Evolutionary conservation across 495 filamentous ascomycete genomes (phyloP), one percentile per base, ranked within the genome.

Genomic region (Halenospora varia): DNA sequence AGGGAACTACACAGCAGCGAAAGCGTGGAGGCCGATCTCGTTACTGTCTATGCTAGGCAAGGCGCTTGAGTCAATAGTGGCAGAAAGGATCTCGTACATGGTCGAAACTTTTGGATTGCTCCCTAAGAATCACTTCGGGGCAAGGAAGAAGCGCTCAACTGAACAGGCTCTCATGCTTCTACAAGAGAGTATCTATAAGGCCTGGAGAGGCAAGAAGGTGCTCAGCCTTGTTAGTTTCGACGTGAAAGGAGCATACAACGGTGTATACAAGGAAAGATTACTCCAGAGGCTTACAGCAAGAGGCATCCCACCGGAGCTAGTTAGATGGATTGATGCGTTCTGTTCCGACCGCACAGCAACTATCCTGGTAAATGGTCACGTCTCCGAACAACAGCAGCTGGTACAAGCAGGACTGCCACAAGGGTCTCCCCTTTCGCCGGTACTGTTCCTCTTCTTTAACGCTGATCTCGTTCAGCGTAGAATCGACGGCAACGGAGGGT

Each of bases 211-310:
- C 10, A 42, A 23, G 25, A 51, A 50, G 26, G 25, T 61, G 26
- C 44, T 61, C 8, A 71, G 62, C 41, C n/a, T 75, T 50, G 64
- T 75, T 52, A 70, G 60, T 53, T 75, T 75, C 48, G 70, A 77
- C 64, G 68, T 74, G 17, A 73, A 74, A 59, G 72, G 72, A 10
- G 74, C 68, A 44, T 77, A 73, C 55, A 75, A 75, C 41, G 57
- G 69, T 3, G 71, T 77, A 11, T 65, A 50, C 41, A 72, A 66
- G 51, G 67, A 67, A 59, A 59, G 62, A 61, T 44, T 73, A 42
- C 41, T 71, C 40, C 56, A 69, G 48, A 70, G 69, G 55, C 56
- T 76, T 18, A 63, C 57, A 59, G 62, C 63, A 23, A 48, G 66
- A 64, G 60, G 64, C 18, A 71, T 75, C 50, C 67, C 65, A 10